Conservation (phyloP, 1,284 basidiomycete genomes). For the Tilletia horrida region DNA sequence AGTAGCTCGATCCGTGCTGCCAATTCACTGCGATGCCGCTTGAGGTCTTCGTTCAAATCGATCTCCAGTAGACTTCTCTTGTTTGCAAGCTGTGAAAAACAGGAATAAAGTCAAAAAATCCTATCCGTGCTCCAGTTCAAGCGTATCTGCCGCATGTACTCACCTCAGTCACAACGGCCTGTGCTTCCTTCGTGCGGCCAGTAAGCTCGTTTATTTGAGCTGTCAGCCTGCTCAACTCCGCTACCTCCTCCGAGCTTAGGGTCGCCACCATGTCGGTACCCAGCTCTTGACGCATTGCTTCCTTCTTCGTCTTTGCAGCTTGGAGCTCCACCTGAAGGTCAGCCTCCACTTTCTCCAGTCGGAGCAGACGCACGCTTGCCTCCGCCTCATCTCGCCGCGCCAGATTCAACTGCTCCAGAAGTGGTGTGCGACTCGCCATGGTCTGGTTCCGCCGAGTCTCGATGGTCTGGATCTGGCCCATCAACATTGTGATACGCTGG, state of each 20-base stretch:
- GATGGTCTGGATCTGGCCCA: slow-evolving; percentile 71
- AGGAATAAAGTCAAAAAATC: background rate
- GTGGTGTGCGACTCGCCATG: slow-evolving; percentile 66
- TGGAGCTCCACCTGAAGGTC: slow-evolving; percentile 71
- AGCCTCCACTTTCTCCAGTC: slow-evolving; percentile 67
- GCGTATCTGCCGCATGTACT: background rate
- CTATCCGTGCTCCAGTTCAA: no score
- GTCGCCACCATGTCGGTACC: slow-evolving; percentile 71
- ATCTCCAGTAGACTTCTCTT: slow-evolving; percentile 81
- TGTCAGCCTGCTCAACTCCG: slow-evolving; percentile 67
- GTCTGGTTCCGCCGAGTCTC: slow-evolving; percentile 71
- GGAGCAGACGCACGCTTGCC: slow-evolving; percentile 64
- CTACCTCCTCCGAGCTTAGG: slow-evolving; percentile 71
- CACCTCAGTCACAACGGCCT: slow-evolving; percentile 23
- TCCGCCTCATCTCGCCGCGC: slow-evolving; percentile 71
- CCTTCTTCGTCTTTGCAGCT: slow-evolving; percentile 62
- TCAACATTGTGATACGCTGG: slow-evolving; percentile 76
- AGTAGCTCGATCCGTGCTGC: slow-evolving; percentile 71
- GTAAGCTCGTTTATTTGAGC: slow-evolving; percentile 72
- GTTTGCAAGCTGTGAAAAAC: slow-evolving; percentile 65
- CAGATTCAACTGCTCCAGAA: slow-evolving; percentile 66
- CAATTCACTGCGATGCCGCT: slow-evolving; percentile 73
- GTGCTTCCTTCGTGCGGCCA: slow-evolving; percentile 66
- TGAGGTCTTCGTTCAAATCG: slow-evolving; percentile 83
- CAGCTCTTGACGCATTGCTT: slow-evolving; percentile 71